Conservation (phyloP, 2,329 filamentous ascomycete genomes). For the Davidsoniella eucalypti region DNA sequence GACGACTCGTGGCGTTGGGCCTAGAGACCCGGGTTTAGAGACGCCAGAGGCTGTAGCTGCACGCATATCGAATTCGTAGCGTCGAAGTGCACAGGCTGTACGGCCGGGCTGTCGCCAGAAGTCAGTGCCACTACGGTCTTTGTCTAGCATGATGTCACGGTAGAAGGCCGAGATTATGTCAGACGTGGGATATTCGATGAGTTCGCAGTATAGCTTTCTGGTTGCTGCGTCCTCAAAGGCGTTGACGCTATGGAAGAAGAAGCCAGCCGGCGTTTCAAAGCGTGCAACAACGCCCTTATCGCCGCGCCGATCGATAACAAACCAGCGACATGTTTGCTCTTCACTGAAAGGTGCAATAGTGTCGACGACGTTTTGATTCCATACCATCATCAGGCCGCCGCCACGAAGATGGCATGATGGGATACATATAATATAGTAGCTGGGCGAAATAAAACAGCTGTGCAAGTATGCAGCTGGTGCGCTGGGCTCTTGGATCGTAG, state of each 20-base stretch:
- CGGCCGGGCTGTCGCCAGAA: constrained; percentile 22
- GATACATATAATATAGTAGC: constrained; percentile 57
- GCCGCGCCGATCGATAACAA: constrained; percentile 51
- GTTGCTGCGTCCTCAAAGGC: constrained; percentile 45
- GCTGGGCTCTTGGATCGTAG: constrained; percentile 38
- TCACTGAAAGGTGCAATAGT: constrained; percentile 47
- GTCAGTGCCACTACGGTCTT: constrained; percentile 27
- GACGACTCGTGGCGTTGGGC: constrained; percentile 16
- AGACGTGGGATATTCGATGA: constrained; percentile 44
- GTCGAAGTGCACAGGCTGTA: constrained; percentile 20
- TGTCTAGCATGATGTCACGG: constrained; percentile 48
- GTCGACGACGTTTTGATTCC: constrained; percentile 51
- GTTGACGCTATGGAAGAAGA: constrained; percentile 69
- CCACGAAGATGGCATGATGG: constrained; percentile 46
- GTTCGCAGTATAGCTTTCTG: constrained; percentile 45
- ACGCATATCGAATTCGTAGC: constrained; percentile 27
- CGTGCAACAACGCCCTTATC: constrained; percentile 49
- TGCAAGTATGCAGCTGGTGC: constrained; percentile 58
- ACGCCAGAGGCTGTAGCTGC: constrained; percentile 12
- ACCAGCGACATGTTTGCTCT: constrained; percentile 45
- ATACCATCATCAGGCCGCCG: constrained; percentile 43
- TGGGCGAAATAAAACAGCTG: constrained; percentile 57
- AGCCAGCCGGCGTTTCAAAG: constrained; percentile 52
- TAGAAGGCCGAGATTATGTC: constrained; percentile 53
- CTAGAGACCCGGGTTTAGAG: background rate